Conservation (phyloP, 176 grass and related monocot genomes). For the Guadua angustifolia region DNA sequence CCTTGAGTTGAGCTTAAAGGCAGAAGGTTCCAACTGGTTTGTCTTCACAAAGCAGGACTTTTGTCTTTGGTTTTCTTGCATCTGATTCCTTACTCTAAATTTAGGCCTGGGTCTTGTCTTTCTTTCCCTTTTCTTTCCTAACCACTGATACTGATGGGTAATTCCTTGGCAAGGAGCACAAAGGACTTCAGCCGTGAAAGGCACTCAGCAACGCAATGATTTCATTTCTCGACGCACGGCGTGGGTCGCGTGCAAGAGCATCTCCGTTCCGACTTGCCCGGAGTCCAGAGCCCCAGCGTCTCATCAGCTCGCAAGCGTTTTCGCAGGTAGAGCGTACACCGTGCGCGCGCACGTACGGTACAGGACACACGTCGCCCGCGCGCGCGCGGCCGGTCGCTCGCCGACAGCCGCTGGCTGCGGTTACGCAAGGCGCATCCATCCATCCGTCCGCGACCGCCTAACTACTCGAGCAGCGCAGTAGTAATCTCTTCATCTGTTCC, state of each 20-base stretch:
- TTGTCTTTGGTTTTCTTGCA: slow-evolving; percentile 21
- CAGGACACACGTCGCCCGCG: no score
- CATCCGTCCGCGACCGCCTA: no score
- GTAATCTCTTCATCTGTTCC: neutral
- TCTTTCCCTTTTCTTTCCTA: slow-evolving; percentile 9
- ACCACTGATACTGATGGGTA: neutral
- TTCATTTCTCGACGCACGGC: no score
- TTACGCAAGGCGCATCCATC: neutral
- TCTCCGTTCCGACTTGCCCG: no score
- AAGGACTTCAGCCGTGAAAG: no score
- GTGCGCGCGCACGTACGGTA: no score
- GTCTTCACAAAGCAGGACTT: neutral
- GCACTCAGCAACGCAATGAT: no score
- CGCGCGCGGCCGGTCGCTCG: neutral
- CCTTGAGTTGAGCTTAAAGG: slow-evolving; percentile 20
- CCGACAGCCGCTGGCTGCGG: slow-evolving; percentile 6
- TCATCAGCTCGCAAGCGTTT: no score
- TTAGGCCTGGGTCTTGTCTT: neutral
- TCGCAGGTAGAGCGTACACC: no score
- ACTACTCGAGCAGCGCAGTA: neutral
- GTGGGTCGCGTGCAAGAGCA: neutral
- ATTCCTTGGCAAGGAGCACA: no score
- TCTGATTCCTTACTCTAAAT: slow-evolving; percentile 33
- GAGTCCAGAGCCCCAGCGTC: no score
- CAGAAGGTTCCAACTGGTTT: neutral